Percentiles rank a stretch among this genome's conserved stretches.
Conservation (phyloP, 108 stramenopile species). For the Nitzschia sp. region DNA sequence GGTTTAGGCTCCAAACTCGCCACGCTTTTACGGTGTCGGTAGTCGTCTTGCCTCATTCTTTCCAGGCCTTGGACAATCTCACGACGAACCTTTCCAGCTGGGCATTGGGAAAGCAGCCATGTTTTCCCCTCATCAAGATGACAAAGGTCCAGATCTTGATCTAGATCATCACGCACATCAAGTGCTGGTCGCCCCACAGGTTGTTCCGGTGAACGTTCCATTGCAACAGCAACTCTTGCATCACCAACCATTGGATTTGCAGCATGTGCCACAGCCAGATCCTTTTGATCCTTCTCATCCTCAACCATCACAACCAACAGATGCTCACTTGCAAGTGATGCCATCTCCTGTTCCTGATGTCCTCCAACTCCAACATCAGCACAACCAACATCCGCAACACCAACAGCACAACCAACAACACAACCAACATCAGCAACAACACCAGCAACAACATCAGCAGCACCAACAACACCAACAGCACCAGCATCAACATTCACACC, state of each 20-base stretch:
- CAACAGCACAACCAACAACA: not conserved
- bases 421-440: not conserved
- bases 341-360: not conserved
- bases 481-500: constrained; percentile 3
- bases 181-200: constrained; percentile 2
- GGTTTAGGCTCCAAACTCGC: not conserved
- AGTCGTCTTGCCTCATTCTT: not conserved
- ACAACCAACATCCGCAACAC: constrained; percentile 1
- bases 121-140: constrained; percentile 21
- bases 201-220: constrained; percentile 2
- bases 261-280: constrained; percentile 15
- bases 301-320: not conserved
- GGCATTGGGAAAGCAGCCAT: constrained; percentile 7
- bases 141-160: constrained; percentile 16
- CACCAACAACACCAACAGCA: constrained; percentile 13
- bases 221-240: constrained; percentile 10
- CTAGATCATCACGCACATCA: constrained; percentile 17
- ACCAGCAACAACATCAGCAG: constrained; percentile 1
- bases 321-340: not conserved
- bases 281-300: constrained; percentile 4
- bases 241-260: constrained; percentile 8
- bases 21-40: constrained; percentile 2
- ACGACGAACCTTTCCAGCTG: not conserved
- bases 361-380: not conserved
- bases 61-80: not conserved